Conservation (phyloP, 495 filamentous ascomycete species). For the Penicillium lividum region DNA sequence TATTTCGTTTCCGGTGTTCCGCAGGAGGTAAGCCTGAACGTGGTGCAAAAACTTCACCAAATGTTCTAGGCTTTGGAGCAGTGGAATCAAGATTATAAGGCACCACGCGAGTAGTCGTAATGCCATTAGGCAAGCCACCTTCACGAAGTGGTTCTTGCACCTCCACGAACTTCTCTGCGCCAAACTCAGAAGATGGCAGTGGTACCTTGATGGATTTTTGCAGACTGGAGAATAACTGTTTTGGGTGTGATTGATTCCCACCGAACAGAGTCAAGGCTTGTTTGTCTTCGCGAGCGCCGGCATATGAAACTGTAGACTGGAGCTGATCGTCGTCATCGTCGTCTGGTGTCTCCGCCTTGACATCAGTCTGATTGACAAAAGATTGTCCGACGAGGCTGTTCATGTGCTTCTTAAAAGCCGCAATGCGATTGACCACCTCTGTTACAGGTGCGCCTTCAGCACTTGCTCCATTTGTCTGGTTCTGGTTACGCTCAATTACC, state of each 20-base stretch:
- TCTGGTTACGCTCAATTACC: constrained; percentile 46
- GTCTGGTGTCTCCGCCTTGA: constrained; percentile 43
- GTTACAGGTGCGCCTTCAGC: constrained; percentile 37
- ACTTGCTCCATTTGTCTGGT: constrained; percentile 31
- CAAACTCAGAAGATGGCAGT: constrained; percentile 38
- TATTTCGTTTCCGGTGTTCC: constrained; percentile 52
- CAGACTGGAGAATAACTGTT: constrained; percentile 82
- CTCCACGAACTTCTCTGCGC: constrained; percentile 47
- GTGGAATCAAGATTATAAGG: constrained; percentile 51
- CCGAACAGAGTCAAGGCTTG: constrained; percentile 68
- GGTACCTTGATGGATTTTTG: constrained; percentile 52
- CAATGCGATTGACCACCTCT: constrained; percentile 43
- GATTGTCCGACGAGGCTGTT: constrained; percentile 50
- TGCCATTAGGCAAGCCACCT: constrained; percentile 67
- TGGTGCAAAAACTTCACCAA: constrained; percentile 80
- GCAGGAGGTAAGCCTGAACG: constrained; percentile 65
- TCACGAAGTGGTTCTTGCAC: constrained; percentile 57
- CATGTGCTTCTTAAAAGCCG: constrained; percentile 51
- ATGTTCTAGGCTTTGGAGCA: constrained; percentile 53
- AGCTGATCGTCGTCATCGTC: constrained; percentile 40
- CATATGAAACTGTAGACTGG: constrained; percentile 23
- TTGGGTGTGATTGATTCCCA: constrained; percentile 47
- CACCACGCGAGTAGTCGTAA: constrained; percentile 67
- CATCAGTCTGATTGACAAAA: constrained; percentile 35
- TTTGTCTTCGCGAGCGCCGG: constrained; percentile 45